Evolutionary conservation across 352 stramenopile genomes (phyloP).

Genomic region (Globisporangium yorkense): DNA sequence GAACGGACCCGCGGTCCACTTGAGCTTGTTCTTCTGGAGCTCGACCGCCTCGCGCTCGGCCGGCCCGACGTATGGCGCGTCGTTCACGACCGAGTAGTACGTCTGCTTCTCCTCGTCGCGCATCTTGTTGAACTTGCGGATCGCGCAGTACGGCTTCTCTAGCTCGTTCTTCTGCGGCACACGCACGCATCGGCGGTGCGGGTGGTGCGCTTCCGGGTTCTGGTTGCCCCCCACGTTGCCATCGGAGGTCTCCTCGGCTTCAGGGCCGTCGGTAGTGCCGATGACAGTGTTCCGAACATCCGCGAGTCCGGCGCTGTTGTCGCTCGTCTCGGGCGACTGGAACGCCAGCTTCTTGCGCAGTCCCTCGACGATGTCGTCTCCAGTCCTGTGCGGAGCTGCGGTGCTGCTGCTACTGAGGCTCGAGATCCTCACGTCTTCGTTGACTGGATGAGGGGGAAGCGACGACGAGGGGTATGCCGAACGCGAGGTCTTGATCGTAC

Average conservation of each 20-base stretch:
- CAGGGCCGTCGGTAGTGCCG: background rate
- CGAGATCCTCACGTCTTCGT: background rate
- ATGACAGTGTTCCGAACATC: background rate
- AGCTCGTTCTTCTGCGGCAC: slow-evolving; percentile 56
- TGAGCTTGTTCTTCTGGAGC: slow-evolving; percentile 57
- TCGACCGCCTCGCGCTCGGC: slow-evolving; percentile 45
- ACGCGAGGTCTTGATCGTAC: slow-evolving; percentile 52
- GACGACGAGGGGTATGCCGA: slow-evolving; percentile 33
- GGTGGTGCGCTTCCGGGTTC: background rate
- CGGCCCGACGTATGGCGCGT: slow-evolving; percentile 58
- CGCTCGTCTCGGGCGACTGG: background rate
- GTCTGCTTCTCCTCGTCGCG: slow-evolving; percentile 19
- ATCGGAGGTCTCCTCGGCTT: slow-evolving; percentile 3
- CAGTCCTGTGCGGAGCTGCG: background rate
- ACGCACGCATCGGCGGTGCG: slow-evolving; percentile 27
- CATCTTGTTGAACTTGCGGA: slow-evolving; percentile 49
- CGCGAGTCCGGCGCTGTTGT: background rate
- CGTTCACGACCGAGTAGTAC: slow-evolving; percentile 81
- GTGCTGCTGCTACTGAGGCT: background rate
- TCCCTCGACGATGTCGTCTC: background rate
- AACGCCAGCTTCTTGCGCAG: background rate
- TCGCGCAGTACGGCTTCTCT: slow-evolving; percentile 68
- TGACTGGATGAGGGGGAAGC: background rate
- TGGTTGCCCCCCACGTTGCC: background rate
- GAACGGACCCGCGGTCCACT: slow-evolving; percentile 70